Base-by-base conservation (phyloP, 768 basidiomycete species). In the Tulasnella sp. region DNA sequence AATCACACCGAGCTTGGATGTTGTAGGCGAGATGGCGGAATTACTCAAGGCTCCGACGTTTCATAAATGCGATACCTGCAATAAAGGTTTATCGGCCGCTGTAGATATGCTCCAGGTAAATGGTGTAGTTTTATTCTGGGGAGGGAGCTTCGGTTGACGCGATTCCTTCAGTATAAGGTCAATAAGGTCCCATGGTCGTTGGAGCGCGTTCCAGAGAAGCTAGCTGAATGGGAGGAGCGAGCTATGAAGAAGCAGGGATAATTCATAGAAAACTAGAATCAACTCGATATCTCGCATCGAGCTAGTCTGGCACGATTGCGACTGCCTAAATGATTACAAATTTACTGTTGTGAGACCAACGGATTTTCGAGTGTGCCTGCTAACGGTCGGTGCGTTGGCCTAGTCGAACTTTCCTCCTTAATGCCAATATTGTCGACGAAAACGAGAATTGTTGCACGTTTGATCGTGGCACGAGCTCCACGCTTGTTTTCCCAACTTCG, bases 71-170 rank as follows among this genome's bases (percentile, higher is more conserved):
- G 85, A 86, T 78, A 92, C 90, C 83, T 93, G 92, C 24, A 90
- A 89, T 82, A 88, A 83, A 37, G 91, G 92, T 0, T 18, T 69
- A 37, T 69, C 34, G 18, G 64, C 64, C 9, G 93, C 93, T 31
- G 87, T 92, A 11, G 89, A 90, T 50, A 93, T 94, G 93, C 89
- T 93, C 69, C 87, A 88, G 80, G 92, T 93, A 85, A 86, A 20
- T 46, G 8, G 88, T 20, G 2, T 76, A 16, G 4, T 4, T 16
- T 28, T 18, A 3, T 76, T 7, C 9, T 31, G 48, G 8, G 18
- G 6, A 46, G 12, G 16, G 31, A 1, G 44, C 76, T 50, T 3
- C 20, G 7, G 22, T 20, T 76, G 76, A 76, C 34, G 31, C 46
- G 18, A 37, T 34, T 37, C 2, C 24, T 50, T 28, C 46, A 76